Percentiles rank a stretch among this genome's conserved stretches.
Conservation (phyloP, 2,329 filamentous ascomycete genomes). For the Elsinoe batatas region DNA sequence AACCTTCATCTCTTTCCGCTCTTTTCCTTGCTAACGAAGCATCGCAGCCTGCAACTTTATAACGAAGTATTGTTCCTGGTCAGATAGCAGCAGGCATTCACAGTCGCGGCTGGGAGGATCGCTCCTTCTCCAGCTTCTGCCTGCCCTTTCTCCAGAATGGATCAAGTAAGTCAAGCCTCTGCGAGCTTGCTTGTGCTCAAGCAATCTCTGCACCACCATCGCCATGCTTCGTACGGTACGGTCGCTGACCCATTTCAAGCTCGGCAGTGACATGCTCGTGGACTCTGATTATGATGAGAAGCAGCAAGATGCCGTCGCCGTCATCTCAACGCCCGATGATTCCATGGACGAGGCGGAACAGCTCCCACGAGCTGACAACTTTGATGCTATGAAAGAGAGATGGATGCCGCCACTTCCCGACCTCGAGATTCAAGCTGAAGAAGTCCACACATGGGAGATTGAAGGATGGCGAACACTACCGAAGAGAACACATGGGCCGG, state of each 20-base stretch:
- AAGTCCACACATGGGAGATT: slow-evolving; percentile 76
- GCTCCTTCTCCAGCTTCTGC: slow-evolving; percentile 11
- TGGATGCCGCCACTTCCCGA: slow-evolving; percentile 70
- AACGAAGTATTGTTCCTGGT: background rate
- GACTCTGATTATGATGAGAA: slow-evolving; percentile 54
- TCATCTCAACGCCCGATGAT: slow-evolving; percentile 51
- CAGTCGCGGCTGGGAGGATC: slow-evolving; percentile 3
- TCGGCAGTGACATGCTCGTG: slow-evolving; percentile 54
- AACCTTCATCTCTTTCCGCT: background rate
- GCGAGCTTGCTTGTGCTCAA: background rate
- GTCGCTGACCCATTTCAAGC: slow-evolving; percentile 30
- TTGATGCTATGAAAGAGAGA: slow-evolving; percentile 74
- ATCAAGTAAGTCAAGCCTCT: slow-evolving; percentile 5
- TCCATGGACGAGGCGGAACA: slow-evolving; percentile 40
- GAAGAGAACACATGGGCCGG: slow-evolving; percentile 77
- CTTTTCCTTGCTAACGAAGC: background rate
- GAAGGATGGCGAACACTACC: slow-evolving; percentile 66
- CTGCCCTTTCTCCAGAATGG: slow-evolving; percentile 9
- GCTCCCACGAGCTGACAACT: slow-evolving; percentile 49
- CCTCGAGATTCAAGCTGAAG: slow-evolving; percentile 68
- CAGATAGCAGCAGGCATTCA: background rate
- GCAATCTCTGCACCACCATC: background rate
- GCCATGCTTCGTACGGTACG: background rate
- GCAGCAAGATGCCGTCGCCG: slow-evolving; percentile 43
- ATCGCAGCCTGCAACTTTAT: background rate